phyloP scores from a whole-genome alignment of 1,139 yeast species.

The Magnusiomyces ingens region DNA sequence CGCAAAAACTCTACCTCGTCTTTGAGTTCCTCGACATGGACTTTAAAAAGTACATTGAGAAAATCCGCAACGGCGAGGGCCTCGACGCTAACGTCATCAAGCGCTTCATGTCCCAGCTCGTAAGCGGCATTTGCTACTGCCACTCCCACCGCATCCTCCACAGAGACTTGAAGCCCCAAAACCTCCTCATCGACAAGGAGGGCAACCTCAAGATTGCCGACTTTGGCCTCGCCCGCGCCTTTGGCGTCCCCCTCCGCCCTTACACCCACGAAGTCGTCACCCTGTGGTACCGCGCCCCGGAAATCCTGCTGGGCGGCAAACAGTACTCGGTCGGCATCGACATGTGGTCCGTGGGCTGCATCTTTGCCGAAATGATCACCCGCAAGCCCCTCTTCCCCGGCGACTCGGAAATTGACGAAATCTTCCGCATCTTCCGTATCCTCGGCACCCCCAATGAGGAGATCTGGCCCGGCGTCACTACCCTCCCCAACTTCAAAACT shows the following conservation, averaged over 20 bases:
- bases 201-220: conserved; percentile 95
- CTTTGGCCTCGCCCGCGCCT: conserved; percentile 94
- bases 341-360: conserved; percentile 98
- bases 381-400: conserved; percentile 95
- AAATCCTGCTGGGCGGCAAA: conserved; percentile 88
- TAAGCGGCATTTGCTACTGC: conserved; percentile 89
- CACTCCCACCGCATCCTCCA: conserved; percentile 93
- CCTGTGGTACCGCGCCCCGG: conserved; percentile 97
- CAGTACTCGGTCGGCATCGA: conserved; percentile 98
- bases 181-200: conserved; percentile 85
- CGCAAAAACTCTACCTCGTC: conserved; percentile 86
- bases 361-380: conserved; percentile 97
- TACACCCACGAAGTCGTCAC: conserved; percentile 98
- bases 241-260: conserved; percentile 93
- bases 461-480: conserved; percentile 93
- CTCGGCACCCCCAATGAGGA: conserved; percentile 94
- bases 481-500: conserved; percentile 89
- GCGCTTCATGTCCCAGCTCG: conserved; percentile 85
- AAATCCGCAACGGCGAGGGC: conserved; percentile 86
- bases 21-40: conserved; percentile 92
- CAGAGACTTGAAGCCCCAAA: conserved; percentile 95
- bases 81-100: conserved; percentile 87
- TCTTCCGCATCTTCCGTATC: conserved; percentile 85
- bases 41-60: conserved; percentile 93
- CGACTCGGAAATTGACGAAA: conserved; percentile 96